These are phyloP conservation scores for bread wheat (Triticum aestivum) DNA, from an alignment of 176 grass and related monocot species.

Conservation along the genomic window DNA sequence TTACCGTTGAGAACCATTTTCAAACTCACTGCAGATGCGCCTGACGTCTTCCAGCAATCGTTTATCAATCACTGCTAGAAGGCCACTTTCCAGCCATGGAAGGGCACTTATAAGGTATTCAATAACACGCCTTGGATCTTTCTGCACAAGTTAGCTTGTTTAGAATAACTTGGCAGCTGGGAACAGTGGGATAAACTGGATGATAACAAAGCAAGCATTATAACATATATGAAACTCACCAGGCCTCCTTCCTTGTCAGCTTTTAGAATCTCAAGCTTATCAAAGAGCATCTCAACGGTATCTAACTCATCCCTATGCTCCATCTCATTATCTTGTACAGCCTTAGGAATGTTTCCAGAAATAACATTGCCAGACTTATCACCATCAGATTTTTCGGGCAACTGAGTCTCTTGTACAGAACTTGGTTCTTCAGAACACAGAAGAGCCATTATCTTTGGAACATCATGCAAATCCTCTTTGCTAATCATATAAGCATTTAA, in stretches of 20 bases:
- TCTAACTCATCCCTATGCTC: not conserved
- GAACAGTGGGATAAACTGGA: not conserved
- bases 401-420: not conserved
- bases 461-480: slow-evolving; percentile 34
- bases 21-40: slow-evolving; percentile 22
- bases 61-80: no score
- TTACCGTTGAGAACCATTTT: not conserved
- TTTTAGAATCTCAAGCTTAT: slow-evolving; percentile 44
- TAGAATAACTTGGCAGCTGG: not conserved
- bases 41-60: slow-evolving; percentile 30
- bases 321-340: not conserved
- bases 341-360: not conserved
- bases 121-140: slow-evolving; percentile 5
- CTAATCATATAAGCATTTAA: slow-evolving; percentile 44
- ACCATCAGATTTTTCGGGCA: not conserved
- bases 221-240: slow-evolving; percentile 40
- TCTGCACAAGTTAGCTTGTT: slow-evolving; percentile 26
- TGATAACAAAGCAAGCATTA: not conserved
- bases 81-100: slow-evolving; percentile 7
- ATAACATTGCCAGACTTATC: not conserved
- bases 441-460: slow-evolving; percentile 19
- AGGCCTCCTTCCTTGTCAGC: not conserved
- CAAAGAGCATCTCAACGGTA: not conserved
- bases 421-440: slow-evolving; percentile 32
- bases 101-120: slow-evolving; percentile 26